phyloP scores from a whole-genome alignment of 2,329 filamentous ascomycete species.

The Sarocladium oryzae region DNA sequence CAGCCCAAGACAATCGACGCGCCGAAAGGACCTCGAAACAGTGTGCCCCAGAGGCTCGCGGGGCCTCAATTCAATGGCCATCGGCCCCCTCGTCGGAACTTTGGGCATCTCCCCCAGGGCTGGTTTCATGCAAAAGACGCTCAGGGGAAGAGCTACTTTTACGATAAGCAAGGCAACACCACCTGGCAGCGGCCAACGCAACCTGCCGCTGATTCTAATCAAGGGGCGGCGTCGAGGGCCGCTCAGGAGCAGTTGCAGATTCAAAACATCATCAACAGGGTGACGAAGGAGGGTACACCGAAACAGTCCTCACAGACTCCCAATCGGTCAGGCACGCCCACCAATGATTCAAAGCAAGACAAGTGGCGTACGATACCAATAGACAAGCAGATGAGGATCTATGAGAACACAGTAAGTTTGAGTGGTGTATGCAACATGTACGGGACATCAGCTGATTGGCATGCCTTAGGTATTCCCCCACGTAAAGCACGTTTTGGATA shows the following conservation, averaged over 20 bases:
- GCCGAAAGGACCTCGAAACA: constrained; percentile 56
- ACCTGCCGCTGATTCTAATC: constrained; percentile 53
- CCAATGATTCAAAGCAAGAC: constrained; percentile 55
- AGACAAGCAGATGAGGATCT: constrained; percentile 92
- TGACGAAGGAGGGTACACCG: constrained; percentile 60
- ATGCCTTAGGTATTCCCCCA: constrained; percentile 67
- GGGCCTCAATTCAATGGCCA: constrained; percentile 35
- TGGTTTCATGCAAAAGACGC: constrained; percentile 75
- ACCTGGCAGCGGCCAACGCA: constrained; percentile 76
- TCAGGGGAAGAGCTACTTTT: constrained; percentile 76
- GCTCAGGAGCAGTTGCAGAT: constrained; percentile 63
- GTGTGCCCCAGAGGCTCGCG: constrained; percentile 45
- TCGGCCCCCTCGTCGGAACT: constrained; percentile 48
- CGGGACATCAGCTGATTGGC: background rate
- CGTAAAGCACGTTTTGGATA: constrained; percentile 79
- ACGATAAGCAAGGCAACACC: constrained; percentile 68
- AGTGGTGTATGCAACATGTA: background rate
- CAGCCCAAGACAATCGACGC: constrained; percentile 41
- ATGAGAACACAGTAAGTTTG: constrained; percentile 77
- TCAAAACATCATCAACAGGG: constrained; percentile 78
- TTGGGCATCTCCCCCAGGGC: constrained; percentile 64
- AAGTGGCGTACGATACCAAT: constrained; percentile 63
- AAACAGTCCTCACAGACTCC: constrained; percentile 57
- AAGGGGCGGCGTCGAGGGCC: constrained; percentile 45
- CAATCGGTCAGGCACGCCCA: constrained; percentile 45